Evolutionary conservation across 2,329 filamentous ascomycete species (phyloP), one percentile per base, ranked within the genome.

Genomic region (Sarocladium brachiariae): DNA sequence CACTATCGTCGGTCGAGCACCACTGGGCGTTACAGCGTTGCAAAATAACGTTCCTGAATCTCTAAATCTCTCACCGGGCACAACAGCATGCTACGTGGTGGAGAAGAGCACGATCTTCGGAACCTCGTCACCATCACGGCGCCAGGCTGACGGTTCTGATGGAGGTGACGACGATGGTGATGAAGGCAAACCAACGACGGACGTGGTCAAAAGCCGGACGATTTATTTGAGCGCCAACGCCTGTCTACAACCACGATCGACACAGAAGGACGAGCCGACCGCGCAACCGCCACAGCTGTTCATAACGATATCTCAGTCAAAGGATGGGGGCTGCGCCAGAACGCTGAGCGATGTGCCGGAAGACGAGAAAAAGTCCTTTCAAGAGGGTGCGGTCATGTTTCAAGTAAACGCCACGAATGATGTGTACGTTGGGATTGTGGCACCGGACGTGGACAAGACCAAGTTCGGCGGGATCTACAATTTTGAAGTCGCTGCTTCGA

Each of bases 181-280:
- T 6, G 50, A 52, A 45, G 49, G 57, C 19, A 18, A n/a, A 25
- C 14, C 21, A 3, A n/a, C 6, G 21, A n/a, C 14, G 16, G 34
- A n/a, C 34, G n/a, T 51, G 51, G 5, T 38, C 55, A 31, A 19
- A 3, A 61, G 49, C 55, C 67, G 67, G 37, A 79, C 69, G 2
- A 72, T 97, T 2, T 96, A 86, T 65, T 76, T 99, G 50, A 90
- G 90, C 2, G 82, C 90, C 38, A 97, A 90, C 57, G 91, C 88
- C 1, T 99, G 93, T 66, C 67, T 80, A 23, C 89, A 95, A 59
- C 93, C 92, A 11, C 63, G 68, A 18, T 72, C 49, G 18, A 50
- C 11, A 7, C 37, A 43, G 30, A 19, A 25, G n/a, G 53, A 57
- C 43, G 13, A 16, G 1, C 18, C 45, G 9, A 34, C 33, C n/a